phyloP scores from a whole-genome alignment of 495 filamentous ascomycete genomes.

The Trichoderma virens region DNA sequence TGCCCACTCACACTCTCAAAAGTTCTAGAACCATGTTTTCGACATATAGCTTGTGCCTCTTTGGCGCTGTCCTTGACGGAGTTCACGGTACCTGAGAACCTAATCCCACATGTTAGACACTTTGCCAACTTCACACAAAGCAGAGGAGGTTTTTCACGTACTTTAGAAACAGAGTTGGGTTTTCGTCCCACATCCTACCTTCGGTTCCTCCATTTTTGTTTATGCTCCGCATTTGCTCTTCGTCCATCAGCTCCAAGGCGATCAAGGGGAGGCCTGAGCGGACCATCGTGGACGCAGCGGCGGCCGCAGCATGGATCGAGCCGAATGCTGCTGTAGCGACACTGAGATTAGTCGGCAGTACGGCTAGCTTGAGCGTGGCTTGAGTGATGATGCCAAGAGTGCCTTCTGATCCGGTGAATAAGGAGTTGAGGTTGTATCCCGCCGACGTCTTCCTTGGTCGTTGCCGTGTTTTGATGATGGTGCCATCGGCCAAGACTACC shows the following conservation, averaged over 20 bases:
- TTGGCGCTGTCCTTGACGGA: conserved; percentile 34
- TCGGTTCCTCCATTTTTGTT: conserved; percentile 55
- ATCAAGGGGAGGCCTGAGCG: conserved; percentile 59
- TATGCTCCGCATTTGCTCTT: conserved; percentile 64
- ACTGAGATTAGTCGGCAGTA: conserved; percentile 52
- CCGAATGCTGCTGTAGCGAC: conserved; percentile 61
- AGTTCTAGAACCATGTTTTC: conserved; percentile 34
- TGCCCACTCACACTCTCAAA: conserved; percentile 55
- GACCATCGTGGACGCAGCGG: conserved; percentile 56
- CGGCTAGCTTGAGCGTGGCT: conserved; percentile 62
- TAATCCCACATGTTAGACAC: not conserved
- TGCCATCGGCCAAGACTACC: conserved; percentile 69
- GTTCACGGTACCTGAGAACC: conserved; percentile 24
- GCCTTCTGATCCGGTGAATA: conserved; percentile 89
- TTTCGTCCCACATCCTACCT: conserved; percentile 48
- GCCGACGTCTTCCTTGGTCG: conserved; percentile 67
- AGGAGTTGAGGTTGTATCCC: conserved; percentile 72
- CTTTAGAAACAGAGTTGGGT: conserved; percentile 69
- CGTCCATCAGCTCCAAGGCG: conserved; percentile 66
- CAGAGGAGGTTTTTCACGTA: too few relatives aligned
- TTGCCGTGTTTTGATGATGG: conserved; percentile 63
- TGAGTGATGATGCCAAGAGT: conserved; percentile 88
- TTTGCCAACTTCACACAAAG: too few relatives aligned
- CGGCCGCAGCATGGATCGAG: conserved; percentile 52
- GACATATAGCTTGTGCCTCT: conserved; percentile 31